A percentile compares a stretch with the other conserved stretches of the same genome.
Conservation (phyloP, 1,139 yeast genomes). For the Protomyces gravidus region DNA sequence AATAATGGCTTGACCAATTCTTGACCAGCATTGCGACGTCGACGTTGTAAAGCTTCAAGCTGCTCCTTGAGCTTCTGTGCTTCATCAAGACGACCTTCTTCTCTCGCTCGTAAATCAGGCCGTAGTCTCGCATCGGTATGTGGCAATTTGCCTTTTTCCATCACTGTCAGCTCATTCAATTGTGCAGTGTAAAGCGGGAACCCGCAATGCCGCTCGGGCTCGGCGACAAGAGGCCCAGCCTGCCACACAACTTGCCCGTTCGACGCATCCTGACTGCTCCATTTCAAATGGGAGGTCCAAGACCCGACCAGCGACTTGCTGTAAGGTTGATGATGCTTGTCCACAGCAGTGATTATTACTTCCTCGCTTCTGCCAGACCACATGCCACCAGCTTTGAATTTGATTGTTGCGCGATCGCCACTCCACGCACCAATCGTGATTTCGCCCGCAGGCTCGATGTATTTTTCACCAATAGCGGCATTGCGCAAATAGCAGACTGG, state of each 20-base stretch:
- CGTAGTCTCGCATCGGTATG: slow-evolving; percentile 86
- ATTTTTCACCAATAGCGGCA: slow-evolving; percentile 89
- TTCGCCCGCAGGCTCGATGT: slow-evolving; percentile 78
- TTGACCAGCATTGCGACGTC: slow-evolving; percentile 48
- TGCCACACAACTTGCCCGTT: slow-evolving; percentile 52
- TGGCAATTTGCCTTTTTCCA: slow-evolving; percentile 62
- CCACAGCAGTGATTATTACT: slow-evolving; percentile 54
- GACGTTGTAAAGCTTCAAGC: slow-evolving; percentile 77
- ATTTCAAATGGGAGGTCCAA: slow-evolving; percentile 64
- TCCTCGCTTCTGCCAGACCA: slow-evolving; percentile 78
- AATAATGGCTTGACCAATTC: neutral
- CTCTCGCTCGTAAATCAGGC: slow-evolving; percentile 76
- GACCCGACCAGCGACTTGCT: slow-evolving; percentile 57
- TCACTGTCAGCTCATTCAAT: slow-evolving; percentile 67
- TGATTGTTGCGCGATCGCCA: slow-evolving; percentile 8
- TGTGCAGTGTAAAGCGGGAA: slow-evolving; percentile 78
- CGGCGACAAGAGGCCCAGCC: slow-evolving; percentile 59
- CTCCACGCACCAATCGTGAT: slow-evolving; percentile 53
- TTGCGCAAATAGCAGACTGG: slow-evolving; percentile 81
- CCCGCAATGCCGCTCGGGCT: slow-evolving; percentile 67
- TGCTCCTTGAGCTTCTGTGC: slow-evolving; percentile 67
- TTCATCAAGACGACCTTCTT: slow-evolving; percentile 58
- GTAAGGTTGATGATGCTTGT: slow-evolving; percentile 40
- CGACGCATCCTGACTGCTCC: slow-evolving; percentile 41
- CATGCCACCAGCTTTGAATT: slow-evolving; percentile 15